These are phyloP conservation scores for Dryadomyces sulphureus DNA, from an alignment of 2,329 filamentous ascomycete genomes.

Conservation along the genomic window DNA sequence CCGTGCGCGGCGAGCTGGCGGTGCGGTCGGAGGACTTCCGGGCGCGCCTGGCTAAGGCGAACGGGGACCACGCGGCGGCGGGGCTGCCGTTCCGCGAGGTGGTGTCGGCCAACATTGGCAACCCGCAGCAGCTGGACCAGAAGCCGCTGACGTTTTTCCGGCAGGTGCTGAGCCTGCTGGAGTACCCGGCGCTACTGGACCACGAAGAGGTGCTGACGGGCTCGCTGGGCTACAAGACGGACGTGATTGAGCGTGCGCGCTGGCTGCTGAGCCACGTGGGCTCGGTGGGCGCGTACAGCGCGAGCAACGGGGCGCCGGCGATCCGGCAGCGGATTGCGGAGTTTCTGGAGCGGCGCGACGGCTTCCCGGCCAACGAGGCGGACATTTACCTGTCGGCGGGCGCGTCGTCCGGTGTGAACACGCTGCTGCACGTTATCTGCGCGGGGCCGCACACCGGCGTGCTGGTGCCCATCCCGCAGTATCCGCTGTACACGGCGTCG, in stretches of 20 bases:
- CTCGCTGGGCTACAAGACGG: constrained; percentile 70
- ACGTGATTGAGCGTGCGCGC: constrained; percentile 74
- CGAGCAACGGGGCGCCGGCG: constrained; percentile 73
- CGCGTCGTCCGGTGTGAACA: constrained; percentile 89
- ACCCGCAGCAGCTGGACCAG: constrained; percentile 97
- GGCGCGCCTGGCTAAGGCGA: constrained; percentile 49
- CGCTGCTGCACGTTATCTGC: constrained; percentile 80
- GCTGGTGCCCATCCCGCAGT: constrained; percentile 91
- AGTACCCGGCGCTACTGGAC: constrained; percentile 76
- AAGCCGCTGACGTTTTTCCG: constrained; percentile 99
- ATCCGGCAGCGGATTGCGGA: constrained; percentile 83
- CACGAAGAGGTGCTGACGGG: constrained; percentile 66
- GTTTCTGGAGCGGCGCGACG: constrained; percentile 87
- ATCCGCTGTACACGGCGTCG: constrained; percentile 92
- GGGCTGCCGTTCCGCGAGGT: constrained; percentile 72
- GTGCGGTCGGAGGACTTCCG: constrained; percentile 88
- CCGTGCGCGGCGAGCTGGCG: constrained; percentile 88
- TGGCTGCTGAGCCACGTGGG: constrained; percentile 69
- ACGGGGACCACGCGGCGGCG: constrained; percentile 16
- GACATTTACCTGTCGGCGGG: constrained; percentile 85
- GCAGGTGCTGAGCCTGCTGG: constrained; percentile 82
- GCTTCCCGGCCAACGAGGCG: constrained; percentile 64
- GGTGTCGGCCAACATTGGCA: constrained; percentile 96
- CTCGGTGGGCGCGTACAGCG: constrained; percentile 92
- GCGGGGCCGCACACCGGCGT: constrained; percentile 63